Percentiles rank a stretch among this genome's conserved stretches.
Conservation (phyloP, 108 stramenopile genomes). For the Cyclostephanos invisitatus region DNA sequence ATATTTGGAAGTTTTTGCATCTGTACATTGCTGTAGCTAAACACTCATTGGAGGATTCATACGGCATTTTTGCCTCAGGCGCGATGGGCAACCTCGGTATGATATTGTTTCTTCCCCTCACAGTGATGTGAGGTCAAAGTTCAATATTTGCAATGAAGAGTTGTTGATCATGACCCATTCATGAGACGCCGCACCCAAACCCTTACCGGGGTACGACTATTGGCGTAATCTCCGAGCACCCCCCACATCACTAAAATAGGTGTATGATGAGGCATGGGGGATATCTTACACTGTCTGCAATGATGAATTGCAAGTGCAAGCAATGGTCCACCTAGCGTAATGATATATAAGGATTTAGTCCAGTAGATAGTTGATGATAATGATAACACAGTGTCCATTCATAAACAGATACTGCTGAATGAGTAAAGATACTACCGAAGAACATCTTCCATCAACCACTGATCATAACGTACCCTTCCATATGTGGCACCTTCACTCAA, state of each 20-base stretch:
- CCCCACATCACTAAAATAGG: not conserved
- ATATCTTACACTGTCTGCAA: not conserved
- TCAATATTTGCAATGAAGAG: conserved; percentile 36
- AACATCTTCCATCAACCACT: conserved; percentile 27
- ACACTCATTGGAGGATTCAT: not conserved
- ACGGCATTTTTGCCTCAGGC: not conserved
- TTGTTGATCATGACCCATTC: conserved; percentile 12
- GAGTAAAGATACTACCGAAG: conserved; percentile 10
- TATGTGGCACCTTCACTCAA: not conserved
- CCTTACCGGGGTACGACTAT: conserved; percentile 39
- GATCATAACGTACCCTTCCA: conserved; percentile 7
- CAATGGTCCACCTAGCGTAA: too few species aligned
- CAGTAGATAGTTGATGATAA: not conserved
- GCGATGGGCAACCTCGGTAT: not conserved
- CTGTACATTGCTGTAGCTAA: not conserved
- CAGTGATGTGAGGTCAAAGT: conserved; percentile 27
- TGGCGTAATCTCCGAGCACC: conserved; percentile 30
- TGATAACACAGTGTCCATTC: not conserved
- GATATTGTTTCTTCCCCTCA: conserved; percentile 17
- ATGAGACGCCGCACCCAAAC: conserved; percentile 32
- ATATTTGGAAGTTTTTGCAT: not conserved
- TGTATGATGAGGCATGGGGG: not conserved
- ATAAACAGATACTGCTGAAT: not conserved
- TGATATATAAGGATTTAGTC: too few species aligned
- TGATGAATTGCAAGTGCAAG: too few species aligned